Conservation (phyloP, 306 rosid species). For the Malus sylvestris region DNA sequence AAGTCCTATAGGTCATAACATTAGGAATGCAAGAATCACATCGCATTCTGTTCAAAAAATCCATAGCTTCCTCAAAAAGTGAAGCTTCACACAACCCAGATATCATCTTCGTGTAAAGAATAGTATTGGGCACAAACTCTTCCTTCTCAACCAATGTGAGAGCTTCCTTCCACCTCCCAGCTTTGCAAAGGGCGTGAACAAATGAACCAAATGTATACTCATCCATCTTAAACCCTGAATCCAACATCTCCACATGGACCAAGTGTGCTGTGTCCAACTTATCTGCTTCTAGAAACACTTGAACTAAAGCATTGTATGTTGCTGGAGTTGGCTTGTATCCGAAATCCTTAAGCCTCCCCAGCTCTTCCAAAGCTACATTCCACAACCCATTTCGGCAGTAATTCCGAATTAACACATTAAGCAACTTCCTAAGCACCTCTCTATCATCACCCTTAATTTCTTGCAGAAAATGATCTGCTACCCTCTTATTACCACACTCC, state of each 20-base stretch:
- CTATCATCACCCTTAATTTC: slow-evolving; percentile 53
- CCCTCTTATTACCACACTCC: slow-evolving; percentile 31
- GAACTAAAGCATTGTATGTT: slow-evolving; percentile 69
- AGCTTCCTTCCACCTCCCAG: slow-evolving; percentile 58
- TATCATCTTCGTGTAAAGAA: slow-evolving; percentile 65
- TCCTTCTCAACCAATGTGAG: slow-evolving; percentile 51
- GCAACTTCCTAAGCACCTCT: slow-evolving; percentile 56
- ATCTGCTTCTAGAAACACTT: slow-evolving; percentile 58
- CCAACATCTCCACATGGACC: slow-evolving; percentile 68
- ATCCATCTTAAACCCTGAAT: slow-evolving; percentile 59
- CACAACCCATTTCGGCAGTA: slow-evolving; percentile 73
- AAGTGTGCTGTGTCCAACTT: slow-evolving; percentile 61
- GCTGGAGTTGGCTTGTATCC: slow-evolving; percentile 57
- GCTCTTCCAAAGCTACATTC: slow-evolving; percentile 73
- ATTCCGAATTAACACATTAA: slow-evolving; percentile 56
- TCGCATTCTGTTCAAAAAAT: slow-evolving; percentile 58
- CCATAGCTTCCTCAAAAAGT: slow-evolving; percentile 74
- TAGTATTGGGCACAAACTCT: slow-evolving; percentile 48
- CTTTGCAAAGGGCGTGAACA: slow-evolving; percentile 54
- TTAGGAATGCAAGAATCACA: slow-evolving; percentile 70
- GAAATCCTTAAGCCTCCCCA: slow-evolving; percentile 80
- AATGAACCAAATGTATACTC: slow-evolving; percentile 52
- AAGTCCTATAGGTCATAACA: slow-evolving; percentile 50
- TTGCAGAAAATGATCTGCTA: slow-evolving; percentile 29
- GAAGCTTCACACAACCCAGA: slow-evolving; percentile 82